phyloP scores from a whole-genome alignment of 257 asterid genomes.

The Cynanchum wilfordii region DNA sequence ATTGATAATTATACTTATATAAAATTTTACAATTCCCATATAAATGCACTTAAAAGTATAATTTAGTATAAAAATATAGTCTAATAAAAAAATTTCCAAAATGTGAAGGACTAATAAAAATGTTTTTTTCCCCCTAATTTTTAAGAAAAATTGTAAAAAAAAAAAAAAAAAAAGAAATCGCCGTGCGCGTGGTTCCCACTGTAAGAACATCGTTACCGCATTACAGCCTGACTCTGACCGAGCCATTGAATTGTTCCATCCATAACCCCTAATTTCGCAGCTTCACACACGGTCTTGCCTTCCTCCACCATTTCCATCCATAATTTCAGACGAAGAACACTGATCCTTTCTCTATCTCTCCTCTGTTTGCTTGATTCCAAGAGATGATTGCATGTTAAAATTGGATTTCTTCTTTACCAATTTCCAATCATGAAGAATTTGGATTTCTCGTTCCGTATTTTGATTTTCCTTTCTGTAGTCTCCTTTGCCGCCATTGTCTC shows the following conservation, averaged over 20 bases:
- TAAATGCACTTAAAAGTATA: too few relatives aligned
- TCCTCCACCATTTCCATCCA: neutral
- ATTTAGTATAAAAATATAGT: too few relatives aligned
- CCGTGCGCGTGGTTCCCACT: slow-evolving; percentile 3
- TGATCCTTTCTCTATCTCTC: neutral
- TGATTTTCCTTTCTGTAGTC: slow-evolving; percentile 17
- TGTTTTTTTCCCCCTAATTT: too few relatives aligned
- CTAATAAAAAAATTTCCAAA: too few relatives aligned
- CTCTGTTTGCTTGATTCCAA: neutral
- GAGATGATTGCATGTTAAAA: neutral
- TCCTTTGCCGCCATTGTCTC: slow-evolving; percentile 32
- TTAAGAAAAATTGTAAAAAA: too few relatives aligned
- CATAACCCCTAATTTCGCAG: neutral
- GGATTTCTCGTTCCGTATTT: neutral
- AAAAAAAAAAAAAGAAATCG: too few relatives aligned
- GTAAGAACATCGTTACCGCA: neutral
- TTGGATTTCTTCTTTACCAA: neutral
- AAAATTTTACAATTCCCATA: too few relatives aligned
- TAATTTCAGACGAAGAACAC: neutral
- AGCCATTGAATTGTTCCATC: neutral
- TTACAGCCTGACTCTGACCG: neutral
- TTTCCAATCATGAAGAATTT: slow-evolving; percentile 19
- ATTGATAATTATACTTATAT: too few relatives aligned
- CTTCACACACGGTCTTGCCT: neutral
- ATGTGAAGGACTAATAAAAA: too few relatives aligned